Evolutionary conservation across 2,329 filamentous ascomycete genomes (phyloP).

Genomic region (Trichoderma afroharzianum): DNA sequence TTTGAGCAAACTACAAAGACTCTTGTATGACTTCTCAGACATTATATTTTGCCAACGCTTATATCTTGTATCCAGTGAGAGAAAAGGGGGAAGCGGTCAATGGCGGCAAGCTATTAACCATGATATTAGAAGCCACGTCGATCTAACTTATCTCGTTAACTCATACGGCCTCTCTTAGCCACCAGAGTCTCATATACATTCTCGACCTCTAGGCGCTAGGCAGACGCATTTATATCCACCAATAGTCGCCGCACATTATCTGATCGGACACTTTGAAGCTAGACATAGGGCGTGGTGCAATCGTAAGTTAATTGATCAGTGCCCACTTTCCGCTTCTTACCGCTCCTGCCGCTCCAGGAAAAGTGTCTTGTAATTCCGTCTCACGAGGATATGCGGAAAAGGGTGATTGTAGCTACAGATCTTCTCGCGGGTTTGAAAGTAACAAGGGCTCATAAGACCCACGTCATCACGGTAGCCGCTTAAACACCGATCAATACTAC

Average conservation of each 20-base stretch:
- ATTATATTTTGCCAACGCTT: neutral
- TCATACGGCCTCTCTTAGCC: neutral
- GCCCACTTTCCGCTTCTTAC: neutral
- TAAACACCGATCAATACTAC: neutral
- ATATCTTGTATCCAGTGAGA: neutral
- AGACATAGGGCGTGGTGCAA: neutral
- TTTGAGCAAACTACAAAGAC: neutral
- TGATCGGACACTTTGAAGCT: neutral
- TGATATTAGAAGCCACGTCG: neutral
- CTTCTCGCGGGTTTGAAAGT: neutral
- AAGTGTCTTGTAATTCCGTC: neutral
- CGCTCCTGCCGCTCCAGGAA: neutral
- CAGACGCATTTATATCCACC: neutral
- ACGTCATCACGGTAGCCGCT: neutral
- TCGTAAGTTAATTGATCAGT: neutral
- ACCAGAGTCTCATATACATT: neutral
- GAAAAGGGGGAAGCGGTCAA: neutral
- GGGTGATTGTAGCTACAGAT: neutral
- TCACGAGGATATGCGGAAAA: neutral
- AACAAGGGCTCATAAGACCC: neutral
- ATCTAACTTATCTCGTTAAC: neutral
- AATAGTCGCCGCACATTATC: neutral
- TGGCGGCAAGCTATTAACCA: neutral
- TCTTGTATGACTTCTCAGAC: neutral
- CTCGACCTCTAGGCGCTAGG: neutral